Percentiles rank a stretch among this genome's conserved stretches.
Evolutionary conservation across 805 yeast species (phyloP).

Genomic region (Tetrapisispora iriomotensis): DNA sequence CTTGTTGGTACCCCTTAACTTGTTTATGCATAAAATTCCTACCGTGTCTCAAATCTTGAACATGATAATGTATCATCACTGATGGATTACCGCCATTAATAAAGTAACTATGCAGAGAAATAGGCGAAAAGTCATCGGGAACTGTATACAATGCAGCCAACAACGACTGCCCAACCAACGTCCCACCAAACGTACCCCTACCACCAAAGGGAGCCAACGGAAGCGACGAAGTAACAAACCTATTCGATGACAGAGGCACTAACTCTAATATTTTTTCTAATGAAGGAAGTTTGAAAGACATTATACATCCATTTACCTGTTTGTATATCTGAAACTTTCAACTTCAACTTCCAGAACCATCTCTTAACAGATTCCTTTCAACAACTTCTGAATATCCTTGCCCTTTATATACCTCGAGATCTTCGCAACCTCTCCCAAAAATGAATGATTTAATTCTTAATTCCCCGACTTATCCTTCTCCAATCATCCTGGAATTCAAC

Average conservation of each 20-base stretch:
- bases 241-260: conserved; percentile 10
- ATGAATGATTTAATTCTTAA: too few relatives aligned
- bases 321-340: too few relatives aligned
- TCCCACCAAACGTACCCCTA: conserved; percentile 65
- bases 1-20: conserved; percentile 47
- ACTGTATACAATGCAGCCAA: conserved; percentile 49
- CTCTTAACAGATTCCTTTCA: too few relatives aligned
- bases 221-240: conserved; percentile 16
- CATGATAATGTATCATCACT: conserved; percentile 43
- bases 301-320: too few relatives aligned
- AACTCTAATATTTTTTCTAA: conserved; percentile 18
- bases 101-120: conserved; percentile 55
- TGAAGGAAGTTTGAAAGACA: conserved; percentile 3
- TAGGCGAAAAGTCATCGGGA: conserved; percentile 40
- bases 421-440: too few relatives aligned
- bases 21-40: conserved; percentile 43
- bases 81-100: conserved; percentile 42
- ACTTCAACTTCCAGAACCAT: too few relatives aligned
- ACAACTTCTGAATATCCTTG: too few relatives aligned
- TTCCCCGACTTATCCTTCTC: too few relatives aligned
- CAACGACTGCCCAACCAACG: conserved; percentile 54
- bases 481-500: too few relatives aligned
- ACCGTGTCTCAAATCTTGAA: conserved; percentile 43
- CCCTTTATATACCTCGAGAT: too few relatives aligned
- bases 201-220: conserved; percentile 41